Base-by-base conservation (phyloP, 2,329 filamentous ascomycete species). In the Aspergillus sergii region DNA sequence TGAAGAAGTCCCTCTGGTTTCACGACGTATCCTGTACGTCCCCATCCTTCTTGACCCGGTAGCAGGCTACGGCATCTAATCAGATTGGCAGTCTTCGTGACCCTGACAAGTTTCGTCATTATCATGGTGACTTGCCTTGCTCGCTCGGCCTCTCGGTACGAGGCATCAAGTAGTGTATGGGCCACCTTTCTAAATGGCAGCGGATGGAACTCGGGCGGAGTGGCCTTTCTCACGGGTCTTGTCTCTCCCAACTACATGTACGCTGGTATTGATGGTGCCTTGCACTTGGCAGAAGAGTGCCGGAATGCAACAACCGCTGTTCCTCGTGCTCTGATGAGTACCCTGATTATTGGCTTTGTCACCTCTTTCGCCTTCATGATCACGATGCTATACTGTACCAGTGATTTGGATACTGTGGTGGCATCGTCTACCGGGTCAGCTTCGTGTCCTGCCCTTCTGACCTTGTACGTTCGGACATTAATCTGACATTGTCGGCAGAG, bases 151-250 rank as follows among this genome's bases (percentile, higher is more conserved):
- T 28, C 57, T 16, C 41, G 19, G 2, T 58, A 48, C 16, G 10
- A 58, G 57, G 2, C 28, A 10, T 50, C 57, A 4, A 10, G n/a
- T 12, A 8, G 2, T 4, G 57, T 58, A 34, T 58, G 57, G 57
- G 16, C 57, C 2, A 58, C 70, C 0, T 75, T 83, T n/a, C 55
- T 67, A 36, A 76, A 76, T 63, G 59, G 48, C 2, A 14, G 75
- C 66, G 73, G 73, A 26, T 79, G 76, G 76, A 68, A 67, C 2
- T 76, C 68, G 2, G 46, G 57, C 14, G 79, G 79, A 9, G 64
- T 78, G 12, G 75, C 73, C 32, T 81, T 80, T 56, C 69, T 81
- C 7, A 81, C 76, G 0, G 79, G 79, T 0, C 69, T 82, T 7
- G 68, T 78, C 14, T 77, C 75, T 30, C 73, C 77, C 0, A 76